A percentile compares a stretch with the other conserved stretches of the same genome.
These are phyloP conservation scores for Boletus insuetus DNA, from an alignment of 768 basidiomycete genomes.

Conservation along the genomic window DNA sequence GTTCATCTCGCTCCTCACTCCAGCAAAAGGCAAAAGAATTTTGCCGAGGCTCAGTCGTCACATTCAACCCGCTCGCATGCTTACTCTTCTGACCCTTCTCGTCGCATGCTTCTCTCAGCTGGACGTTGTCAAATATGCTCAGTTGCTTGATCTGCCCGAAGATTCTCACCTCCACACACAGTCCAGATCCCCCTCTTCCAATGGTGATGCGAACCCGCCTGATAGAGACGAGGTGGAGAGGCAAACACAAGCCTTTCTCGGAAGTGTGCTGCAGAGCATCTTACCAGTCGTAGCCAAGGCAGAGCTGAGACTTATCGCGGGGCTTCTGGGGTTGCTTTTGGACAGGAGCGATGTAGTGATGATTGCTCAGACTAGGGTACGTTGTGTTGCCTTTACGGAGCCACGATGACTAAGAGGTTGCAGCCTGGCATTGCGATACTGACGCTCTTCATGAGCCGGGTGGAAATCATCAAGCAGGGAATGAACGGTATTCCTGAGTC, in stretches of 20 bases:
- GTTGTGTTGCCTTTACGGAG: constrained; percentile 24
- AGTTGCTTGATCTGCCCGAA: constrained; percentile 63
- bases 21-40: constrained; percentile 90
- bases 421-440: constrained; percentile 91
- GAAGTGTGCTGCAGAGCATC: constrained; percentile 83
- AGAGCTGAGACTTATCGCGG: constrained; percentile 78
- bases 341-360: constrained; percentile 72
- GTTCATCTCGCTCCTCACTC: constrained; percentile 86
- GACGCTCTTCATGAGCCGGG: constrained; percentile 87
- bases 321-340: constrained; percentile 78
- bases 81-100: constrained; percentile 85
- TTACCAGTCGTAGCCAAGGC: constrained; percentile 78
- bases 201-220: constrained; percentile 15
- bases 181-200: constrained; percentile 17
- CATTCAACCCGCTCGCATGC: constrained; percentile 72
- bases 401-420: background rate
- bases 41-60: constrained; percentile 87
- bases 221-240: constrained; percentile 71
- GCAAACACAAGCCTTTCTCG: constrained; percentile 89
- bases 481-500: constrained; percentile 50
- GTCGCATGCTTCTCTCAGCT: constrained; percentile 94
- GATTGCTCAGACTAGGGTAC: constrained; percentile 78
- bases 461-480: constrained; percentile 86
- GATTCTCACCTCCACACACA: constrained; percentile 42
- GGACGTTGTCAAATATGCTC: constrained; percentile 82